Evolutionary conservation across 2,329 filamentous ascomycete species (phyloP).

Genomic region (Decorospora gaudefroyi): DNA sequence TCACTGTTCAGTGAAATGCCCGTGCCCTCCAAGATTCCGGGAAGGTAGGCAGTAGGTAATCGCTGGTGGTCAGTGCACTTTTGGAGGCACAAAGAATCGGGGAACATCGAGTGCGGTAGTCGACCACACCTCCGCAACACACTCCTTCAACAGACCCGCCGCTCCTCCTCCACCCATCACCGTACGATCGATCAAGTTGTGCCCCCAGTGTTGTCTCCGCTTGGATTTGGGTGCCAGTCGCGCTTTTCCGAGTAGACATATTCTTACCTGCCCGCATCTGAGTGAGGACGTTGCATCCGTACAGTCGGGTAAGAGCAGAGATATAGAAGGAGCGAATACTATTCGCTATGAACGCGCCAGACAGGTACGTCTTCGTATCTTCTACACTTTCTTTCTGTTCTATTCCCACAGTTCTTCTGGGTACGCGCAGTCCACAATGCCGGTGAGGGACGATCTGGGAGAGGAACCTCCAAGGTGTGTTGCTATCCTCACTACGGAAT

Average conservation of each 20-base stretch:
- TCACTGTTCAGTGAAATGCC: no score
- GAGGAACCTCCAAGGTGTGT: constrained; percentile 10
- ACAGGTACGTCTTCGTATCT: constrained; percentile 36
- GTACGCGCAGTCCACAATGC: constrained; percentile 11
- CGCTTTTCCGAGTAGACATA: background rate
- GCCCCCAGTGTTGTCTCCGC: background rate
- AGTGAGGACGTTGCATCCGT: constrained; percentile 3
- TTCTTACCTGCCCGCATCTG: constrained; percentile 4
- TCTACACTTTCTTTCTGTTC: background rate
- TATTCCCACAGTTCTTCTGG: constrained; percentile 2
- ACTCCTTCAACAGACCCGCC: constrained; percentile 3
- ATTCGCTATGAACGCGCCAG: constrained; percentile 46
- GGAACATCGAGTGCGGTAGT: constrained; percentile 13
- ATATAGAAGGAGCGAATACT: constrained; percentile 9
- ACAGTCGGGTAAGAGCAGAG: constrained; percentile 4
- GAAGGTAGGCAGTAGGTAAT: no score
- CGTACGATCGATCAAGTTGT: background rate
- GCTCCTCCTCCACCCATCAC: background rate
- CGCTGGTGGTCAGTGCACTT: constrained; percentile 24
- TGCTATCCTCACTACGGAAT: constrained; percentile 5
- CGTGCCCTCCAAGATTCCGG: no score
- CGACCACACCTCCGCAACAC: constrained; percentile 15
- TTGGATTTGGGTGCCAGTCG: background rate
- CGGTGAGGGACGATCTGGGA: constrained; percentile 1
- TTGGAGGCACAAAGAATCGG: constrained; percentile 29